phyloP scores from a whole-genome alignment of 2,329 filamentous ascomycete species.

The Periconia sp. region DNA sequence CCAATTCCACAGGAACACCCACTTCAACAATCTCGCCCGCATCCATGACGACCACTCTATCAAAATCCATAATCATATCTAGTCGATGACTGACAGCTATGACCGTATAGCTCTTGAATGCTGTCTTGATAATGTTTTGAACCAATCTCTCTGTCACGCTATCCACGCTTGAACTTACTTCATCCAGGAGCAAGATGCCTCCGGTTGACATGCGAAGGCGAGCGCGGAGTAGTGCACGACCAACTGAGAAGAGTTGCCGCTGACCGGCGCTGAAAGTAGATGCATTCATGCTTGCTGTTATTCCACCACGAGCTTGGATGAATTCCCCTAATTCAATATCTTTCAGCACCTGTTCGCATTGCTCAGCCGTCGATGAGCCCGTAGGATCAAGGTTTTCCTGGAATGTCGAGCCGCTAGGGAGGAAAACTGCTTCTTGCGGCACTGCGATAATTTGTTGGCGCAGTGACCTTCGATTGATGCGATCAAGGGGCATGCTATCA shows the following conservation, averaged over 20 bases:
- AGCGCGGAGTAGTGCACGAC: conserved; percentile 53
- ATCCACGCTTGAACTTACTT: conserved; percentile 50
- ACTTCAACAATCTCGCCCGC: conserved; percentile 48
- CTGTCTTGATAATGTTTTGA: conserved; percentile 54
- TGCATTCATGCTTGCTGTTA: conserved; percentile 9
- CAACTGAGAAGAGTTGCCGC: conserved; percentile 63
- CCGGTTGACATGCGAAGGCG: conserved; percentile 8
- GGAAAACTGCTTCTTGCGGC: conserved; percentile 53
- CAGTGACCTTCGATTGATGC: conserved; percentile 9
- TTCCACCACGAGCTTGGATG: conserved; percentile 25
- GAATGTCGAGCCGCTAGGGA: conserved; percentile 44
- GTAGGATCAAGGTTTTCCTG: conserved; percentile 50
- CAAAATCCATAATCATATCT: conserved; percentile 23
- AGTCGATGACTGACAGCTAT: conserved; percentile 21
- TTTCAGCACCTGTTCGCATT: conserved; percentile 42
- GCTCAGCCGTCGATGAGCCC: conserved; percentile 27
- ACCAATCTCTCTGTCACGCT: conserved; percentile 58
- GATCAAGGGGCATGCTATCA: conserved; percentile 7
- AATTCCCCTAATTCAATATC: conserved; percentile 46
- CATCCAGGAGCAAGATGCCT: conserved; percentile 22
- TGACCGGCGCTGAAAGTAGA: conserved; percentile 48
- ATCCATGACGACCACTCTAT: conserved; percentile 33
- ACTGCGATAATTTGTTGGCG: conserved; percentile 42
- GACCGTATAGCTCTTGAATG: conserved; percentile 45
- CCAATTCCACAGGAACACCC: conserved; percentile 7